phyloP scores from a whole-genome alignment of 2,329 filamentous ascomycete genomes.

The Aureobasidium uvarum region DNA sequence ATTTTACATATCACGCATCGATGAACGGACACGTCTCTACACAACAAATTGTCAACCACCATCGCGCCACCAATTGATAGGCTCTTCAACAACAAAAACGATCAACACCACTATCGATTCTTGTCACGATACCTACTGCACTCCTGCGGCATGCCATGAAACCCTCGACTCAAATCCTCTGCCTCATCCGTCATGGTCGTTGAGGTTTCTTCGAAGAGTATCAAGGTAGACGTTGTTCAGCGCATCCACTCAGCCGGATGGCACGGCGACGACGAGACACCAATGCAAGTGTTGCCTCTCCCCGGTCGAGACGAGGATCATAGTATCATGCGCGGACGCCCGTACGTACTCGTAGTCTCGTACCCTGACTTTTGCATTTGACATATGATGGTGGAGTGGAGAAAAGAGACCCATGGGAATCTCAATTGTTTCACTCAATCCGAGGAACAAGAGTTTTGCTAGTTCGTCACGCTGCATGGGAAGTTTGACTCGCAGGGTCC shows the following conservation, averaged over 20 bases:
- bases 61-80: slow-evolving; percentile 19
- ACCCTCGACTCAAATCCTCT: slow-evolving; percentile 18
- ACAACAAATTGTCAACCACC: slow-evolving; percentile 14
- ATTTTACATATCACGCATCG: slow-evolving; percentile 20
- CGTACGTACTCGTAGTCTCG: background rate
- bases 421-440: slow-evolving; percentile 15
- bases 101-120: slow-evolving; percentile 25
- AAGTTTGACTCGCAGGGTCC: slow-evolving; percentile 15
- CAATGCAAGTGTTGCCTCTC: slow-evolving; percentile 23
- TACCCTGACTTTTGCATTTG: slow-evolving; percentile 5
- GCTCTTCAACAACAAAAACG: slow-evolving; percentile 11
- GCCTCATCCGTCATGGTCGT: slow-evolving; percentile 20
- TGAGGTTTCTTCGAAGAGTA: background rate
- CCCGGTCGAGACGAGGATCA: slow-evolving; percentile 15
- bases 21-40: slow-evolving; percentile 19
- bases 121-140: slow-evolving; percentile 20
- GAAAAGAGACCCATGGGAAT: slow-evolving; percentile 16
- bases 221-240: slow-evolving; percentile 24
- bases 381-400: slow-evolving; percentile 22
- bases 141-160: slow-evolving; percentile 17
- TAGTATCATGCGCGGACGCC: slow-evolving; percentile 13
- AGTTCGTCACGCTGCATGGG: slow-evolving; percentile 20
- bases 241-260: slow-evolving; percentile 21
- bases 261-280: slow-evolving; percentile 19
- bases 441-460: slow-evolving; percentile 21